Base-by-base conservation (phyloP, 805 yeast species). In the Pichia rugopelliculosa region DNA sequence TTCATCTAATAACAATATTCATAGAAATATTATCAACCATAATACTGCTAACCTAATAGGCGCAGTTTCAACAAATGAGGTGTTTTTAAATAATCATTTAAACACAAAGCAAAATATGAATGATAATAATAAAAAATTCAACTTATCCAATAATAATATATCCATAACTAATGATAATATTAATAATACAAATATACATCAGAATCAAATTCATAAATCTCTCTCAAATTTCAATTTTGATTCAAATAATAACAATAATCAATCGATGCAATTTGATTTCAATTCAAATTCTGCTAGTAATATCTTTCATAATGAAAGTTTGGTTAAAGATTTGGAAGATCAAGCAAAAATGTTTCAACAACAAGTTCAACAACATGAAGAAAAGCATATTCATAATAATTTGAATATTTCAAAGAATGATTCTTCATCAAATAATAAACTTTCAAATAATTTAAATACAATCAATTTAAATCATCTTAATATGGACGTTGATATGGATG, bases 51-150 rank as follows among this genome's bases (percentile, higher is more conserved):
- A 79, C 45, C 59, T 59, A 15, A 80, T 87, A 72, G 97, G 89
- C 59, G 86, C 95, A 0, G 96, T 90, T 3, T 80, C 93, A 9
- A 91, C 97, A 17, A 90, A 86, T 56, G 97, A 90, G 64, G 97
- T 90, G 51, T 90, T 90, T 61, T 71, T 90, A 56, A 53, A 62
- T 44, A 58, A 60, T 7, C 60, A 57, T 55, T 22, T 45, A 13
- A 48, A 45, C 22, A 41, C 50, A 34, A 44, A 48, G 26, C 47
- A 43, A 36, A 47, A 47, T 27, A 13, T 44, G 15, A 34, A 27
- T 23, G 39, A 43, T 21, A 39, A 46, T 24, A 43, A 43, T 33
- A 47, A 47, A 34, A 39, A 44, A 27, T 46, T 49, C 10, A 49
- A 44, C 36, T 33, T 49, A 22, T 25, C 20, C 23, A 27, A 36